Evolutionary conservation across 2,329 filamentous ascomycete species (phyloP).

Genomic region (Pyricularia grisea): DNA sequence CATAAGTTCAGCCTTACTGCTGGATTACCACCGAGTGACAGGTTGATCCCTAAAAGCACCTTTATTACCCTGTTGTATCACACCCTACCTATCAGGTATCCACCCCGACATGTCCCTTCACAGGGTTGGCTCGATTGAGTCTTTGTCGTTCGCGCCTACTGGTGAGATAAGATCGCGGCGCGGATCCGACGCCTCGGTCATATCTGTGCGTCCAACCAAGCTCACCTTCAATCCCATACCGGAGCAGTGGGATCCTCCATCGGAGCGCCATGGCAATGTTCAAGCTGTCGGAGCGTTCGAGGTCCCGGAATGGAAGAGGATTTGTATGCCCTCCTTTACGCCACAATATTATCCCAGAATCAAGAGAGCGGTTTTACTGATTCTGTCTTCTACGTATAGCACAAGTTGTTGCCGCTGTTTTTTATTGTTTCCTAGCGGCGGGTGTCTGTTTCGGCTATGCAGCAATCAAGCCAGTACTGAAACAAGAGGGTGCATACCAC

Average conservation of each 20-base stretch:
- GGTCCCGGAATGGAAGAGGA: conserved; percentile 43
- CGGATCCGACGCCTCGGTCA: conserved; percentile 31
- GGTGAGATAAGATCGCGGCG: conserved; percentile 27
- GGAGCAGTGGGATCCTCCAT: conserved; percentile 37
- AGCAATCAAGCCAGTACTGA: conserved; percentile 72
- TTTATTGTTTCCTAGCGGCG: conserved; percentile 49
- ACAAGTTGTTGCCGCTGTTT: conserved; percentile 26
- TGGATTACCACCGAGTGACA: not conserved
- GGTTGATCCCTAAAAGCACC: not conserved
- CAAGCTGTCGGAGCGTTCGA: conserved; percentile 43
- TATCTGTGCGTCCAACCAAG: conserved; percentile 37
- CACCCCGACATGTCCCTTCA: conserved; percentile 36
- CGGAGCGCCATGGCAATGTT: conserved; percentile 28
- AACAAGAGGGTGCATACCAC: conserved; percentile 61
- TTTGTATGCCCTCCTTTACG: conserved; percentile 27
- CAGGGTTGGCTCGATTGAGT: conserved; percentile 43
- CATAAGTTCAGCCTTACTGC: not conserved
- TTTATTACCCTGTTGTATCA: not conserved
- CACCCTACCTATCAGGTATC: not conserved
- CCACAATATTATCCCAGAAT: not conserved
- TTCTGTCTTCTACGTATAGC: conserved; percentile 15
- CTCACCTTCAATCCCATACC: conserved; percentile 47
- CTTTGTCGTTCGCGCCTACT: conserved; percentile 31
- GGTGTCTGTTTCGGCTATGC: conserved; percentile 81
- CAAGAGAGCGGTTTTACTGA: not conserved